Conservation (phyloP, 148 eudicot species). For the Diospyros kaki region DNA sequence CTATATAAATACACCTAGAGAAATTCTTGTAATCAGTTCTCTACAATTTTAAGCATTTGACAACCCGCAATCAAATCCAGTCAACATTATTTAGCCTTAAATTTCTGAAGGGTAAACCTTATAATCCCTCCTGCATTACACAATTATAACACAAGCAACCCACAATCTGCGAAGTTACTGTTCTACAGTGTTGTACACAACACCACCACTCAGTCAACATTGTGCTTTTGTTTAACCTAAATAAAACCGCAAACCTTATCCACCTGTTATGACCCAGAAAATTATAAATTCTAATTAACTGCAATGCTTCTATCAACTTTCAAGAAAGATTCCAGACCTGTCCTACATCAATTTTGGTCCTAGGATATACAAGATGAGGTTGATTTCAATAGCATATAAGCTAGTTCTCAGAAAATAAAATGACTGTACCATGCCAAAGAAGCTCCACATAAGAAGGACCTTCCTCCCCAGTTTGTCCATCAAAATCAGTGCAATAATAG, state of each 20-base stretch:
- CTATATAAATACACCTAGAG: too few species aligned
- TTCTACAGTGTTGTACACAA: neutral
- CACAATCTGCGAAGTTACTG: neutral
- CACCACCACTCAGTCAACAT: neutral
- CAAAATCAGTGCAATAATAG: conserved; percentile 61
- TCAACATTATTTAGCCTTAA: neutral
- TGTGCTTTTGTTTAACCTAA: neutral
- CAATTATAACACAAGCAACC: neutral
- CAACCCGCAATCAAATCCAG: neutral
- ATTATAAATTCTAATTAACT: neutral
- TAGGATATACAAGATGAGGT: neutral
- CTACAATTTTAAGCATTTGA: neutral
- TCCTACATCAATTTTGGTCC: neutral
- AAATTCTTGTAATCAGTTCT: neutral
- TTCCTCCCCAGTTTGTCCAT: conserved; percentile 92
- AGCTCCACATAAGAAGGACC: conserved; percentile 78
- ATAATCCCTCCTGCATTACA: neutral
- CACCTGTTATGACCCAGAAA: neutral
- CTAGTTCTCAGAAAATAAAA: neutral
- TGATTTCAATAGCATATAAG: neutral
- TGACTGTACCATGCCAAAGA: conserved; percentile 69
- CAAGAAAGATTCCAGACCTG: neutral
- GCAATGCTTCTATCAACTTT: neutral
- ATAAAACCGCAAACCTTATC: neutral
- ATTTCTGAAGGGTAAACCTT: neutral